Evolutionary conservation across 129 eudicot genomes (phyloP), one percentile per base, ranked within the genome.

Genomic region (Lactuca saligna): DNA sequence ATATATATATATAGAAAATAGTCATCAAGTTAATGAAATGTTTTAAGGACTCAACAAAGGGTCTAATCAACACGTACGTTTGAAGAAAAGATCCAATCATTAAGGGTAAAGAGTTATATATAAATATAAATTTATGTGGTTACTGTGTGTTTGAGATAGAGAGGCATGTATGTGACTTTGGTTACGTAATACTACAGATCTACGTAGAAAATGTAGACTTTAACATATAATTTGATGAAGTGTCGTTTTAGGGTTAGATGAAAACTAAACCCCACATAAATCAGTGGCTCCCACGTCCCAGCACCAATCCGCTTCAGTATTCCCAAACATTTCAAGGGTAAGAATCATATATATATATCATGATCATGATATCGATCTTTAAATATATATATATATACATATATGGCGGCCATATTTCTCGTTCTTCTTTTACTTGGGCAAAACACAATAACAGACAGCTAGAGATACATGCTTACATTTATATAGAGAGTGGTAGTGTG

Each of bases 201-300:
- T 77, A 84, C 79, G 88, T 79, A 81, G 77, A 78, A 71, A 63
- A 15, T 29, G 65, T 49, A 56, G 64, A 63, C 50, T 37, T 42
- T 25, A 63, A 63, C 65, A 72, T 14, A 68, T 25, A 58, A 76
- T 79, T 81, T 79, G 96, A 85, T 89, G 69, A 58, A 79, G 80
- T 69, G 96, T 89, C 96, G 10, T 74, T 83, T 73, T 83, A 81
- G 84, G 91, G 96, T 89, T 88, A 88, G 96, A 88, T 85, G 87
- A 79, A 75, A 83, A 75, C 49, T 59, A 68, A 62, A 70, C 82
- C 66, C 80, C 76, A 68, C 64, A 70, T 38, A 15, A 33, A 46
- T 16, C 15, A 16, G 12, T 9, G 66, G 79, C 70, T 31, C 75
- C 80, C 54, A 50, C 0, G 68, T 41, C 76, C 80, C 44, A 48